Base-by-base conservation (phyloP, 331 rosid genomes). In the Acacia concinna region DNA sequence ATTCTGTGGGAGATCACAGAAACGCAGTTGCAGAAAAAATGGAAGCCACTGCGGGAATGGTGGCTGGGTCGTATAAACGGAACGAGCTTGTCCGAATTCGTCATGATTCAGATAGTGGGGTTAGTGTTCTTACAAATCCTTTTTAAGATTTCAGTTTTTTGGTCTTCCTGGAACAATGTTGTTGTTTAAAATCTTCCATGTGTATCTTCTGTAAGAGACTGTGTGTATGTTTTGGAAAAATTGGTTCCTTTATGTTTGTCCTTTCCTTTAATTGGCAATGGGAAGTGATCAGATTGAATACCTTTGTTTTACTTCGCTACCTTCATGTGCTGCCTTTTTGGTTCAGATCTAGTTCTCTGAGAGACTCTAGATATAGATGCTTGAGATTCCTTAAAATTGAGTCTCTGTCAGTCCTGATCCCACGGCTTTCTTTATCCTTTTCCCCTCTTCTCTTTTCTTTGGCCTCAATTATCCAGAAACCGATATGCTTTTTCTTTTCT, bases 11-110 rank as follows among this genome's bases (percentile, higher is more conserved):
- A 72, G 72, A 71, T 67, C 71, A 44, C 74, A 35, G 47, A 51
- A 35, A 70, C 41, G 64, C 11, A 57, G 71, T 72, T 67, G 47
- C 57, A 34, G 40, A 44, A n/a, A 66, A 67, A 72, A 91, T 91
- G 97, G 90, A 91, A 67, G 92, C 92, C 34, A 89, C 83, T 81
- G 93, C 85, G 11, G 97, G 97, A 76, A 18, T 91, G 90, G 97
- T 87, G 62, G 97, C 97, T 74, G 97, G 97, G 32, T 91, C 97
- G 15, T 73, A 89, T 82, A 91, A 89, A 62, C 81, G 91, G 77
- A 92, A 92, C 81, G 94, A 92, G 84, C 90, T 88, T 77, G 94
- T 92, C 54, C 88, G 92, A 85, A 91, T 91, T 80, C 93, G 89
- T 25, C 92, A 89, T 74, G 97, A 91, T 87, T 91, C 97, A 28